Percentiles rank a stretch among this genome's conserved stretches.
Conservation (phyloP, 2,329 filamentous ascomycete genomes). For the Fusarium secorum region DNA sequence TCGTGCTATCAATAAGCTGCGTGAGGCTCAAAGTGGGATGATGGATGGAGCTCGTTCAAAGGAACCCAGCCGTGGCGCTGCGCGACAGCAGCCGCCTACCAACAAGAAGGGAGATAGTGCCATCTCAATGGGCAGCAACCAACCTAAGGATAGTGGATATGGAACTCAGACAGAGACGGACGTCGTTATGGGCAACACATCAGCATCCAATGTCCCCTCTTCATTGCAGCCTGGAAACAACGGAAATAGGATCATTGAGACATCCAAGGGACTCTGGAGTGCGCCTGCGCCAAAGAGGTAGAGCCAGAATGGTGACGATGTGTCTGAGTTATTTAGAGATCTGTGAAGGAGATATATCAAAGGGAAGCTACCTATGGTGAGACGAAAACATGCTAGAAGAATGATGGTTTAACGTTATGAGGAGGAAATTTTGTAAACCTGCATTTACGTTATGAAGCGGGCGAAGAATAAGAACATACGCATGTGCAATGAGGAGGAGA, state of each 20-base stretch:
- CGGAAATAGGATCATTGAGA: constrained; percentile 67
- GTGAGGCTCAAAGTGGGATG: constrained; percentile 67
- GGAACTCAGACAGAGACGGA: constrained; percentile 50
- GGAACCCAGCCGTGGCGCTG: constrained; percentile 55
- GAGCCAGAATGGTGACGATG: neutral
- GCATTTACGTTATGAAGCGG: neutral
- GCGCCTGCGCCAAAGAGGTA: constrained; percentile 43
- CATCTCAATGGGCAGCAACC: constrained; percentile 47
- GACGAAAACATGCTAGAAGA: constrained; percentile 4
- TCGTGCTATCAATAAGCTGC: constrained; percentile 74
- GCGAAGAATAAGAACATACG: neutral
- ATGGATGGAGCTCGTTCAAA: constrained; percentile 68
- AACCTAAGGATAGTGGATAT: constrained; percentile 59
- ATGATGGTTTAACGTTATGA: neutral
- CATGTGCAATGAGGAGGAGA: neutral
- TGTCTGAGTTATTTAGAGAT: neutral
- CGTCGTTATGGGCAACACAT: constrained; percentile 58
- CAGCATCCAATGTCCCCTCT: constrained; percentile 52
- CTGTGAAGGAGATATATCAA: neutral
- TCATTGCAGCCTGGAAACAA: constrained; percentile 63
- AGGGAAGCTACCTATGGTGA: neutral
- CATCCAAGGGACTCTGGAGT: constrained; percentile 70
- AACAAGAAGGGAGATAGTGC: constrained; percentile 56
- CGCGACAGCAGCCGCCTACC: constrained; percentile 23
- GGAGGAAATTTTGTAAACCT: neutral